Evolutionary conservation across 768 basidiomycete species (phyloP).

Genomic region (Hysterangium stoloniferum): DNA sequence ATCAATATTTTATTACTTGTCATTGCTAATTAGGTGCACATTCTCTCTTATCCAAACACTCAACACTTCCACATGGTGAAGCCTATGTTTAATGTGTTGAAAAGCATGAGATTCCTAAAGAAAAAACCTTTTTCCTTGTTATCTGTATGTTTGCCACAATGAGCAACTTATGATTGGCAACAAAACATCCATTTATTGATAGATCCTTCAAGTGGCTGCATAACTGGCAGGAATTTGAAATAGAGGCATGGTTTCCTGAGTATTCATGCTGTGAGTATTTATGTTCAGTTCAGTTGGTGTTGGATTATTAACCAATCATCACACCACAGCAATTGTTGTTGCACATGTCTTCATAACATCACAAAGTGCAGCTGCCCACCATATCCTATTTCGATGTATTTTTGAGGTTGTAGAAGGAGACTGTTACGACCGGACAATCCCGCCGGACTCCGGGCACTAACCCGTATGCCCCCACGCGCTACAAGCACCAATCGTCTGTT

Average conservation of each 20-base stretch:
- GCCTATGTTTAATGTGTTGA: constrained; percentile 19
- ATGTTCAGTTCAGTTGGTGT: neutral
- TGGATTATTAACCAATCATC: neutral
- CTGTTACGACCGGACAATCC: too few relatives aligned
- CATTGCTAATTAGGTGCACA: constrained; percentile 8
- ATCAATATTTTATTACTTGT: neutral
- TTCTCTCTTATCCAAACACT: constrained; percentile 8
- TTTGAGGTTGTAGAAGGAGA: constrained; percentile 18
- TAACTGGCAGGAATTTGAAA: constrained; percentile 16
- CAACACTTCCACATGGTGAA: constrained; percentile 5
- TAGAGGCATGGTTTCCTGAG: constrained; percentile 14
- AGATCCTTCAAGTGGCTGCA: constrained; percentile 15
- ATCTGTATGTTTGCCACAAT: constrained; percentile 21
- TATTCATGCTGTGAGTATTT: constrained; percentile 9
- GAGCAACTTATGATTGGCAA: constrained; percentile 14
- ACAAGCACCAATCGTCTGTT: too few relatives aligned
- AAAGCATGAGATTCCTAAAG: constrained; percentile 5
- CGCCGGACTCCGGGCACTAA: too few relatives aligned
- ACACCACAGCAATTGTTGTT: constrained; percentile 16
- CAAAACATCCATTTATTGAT: constrained; percentile 13
- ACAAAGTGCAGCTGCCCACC: constrained; percentile 21
- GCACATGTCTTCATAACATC: constrained; percentile 22
- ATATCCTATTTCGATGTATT: constrained; percentile 19
- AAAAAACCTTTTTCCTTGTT: constrained; percentile 13
- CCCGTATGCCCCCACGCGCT: too few relatives aligned